Evolutionary conservation across 1,284 basidiomycete genomes (phyloP).

Genomic region (Cystobasidiaceae sp.): DNA sequence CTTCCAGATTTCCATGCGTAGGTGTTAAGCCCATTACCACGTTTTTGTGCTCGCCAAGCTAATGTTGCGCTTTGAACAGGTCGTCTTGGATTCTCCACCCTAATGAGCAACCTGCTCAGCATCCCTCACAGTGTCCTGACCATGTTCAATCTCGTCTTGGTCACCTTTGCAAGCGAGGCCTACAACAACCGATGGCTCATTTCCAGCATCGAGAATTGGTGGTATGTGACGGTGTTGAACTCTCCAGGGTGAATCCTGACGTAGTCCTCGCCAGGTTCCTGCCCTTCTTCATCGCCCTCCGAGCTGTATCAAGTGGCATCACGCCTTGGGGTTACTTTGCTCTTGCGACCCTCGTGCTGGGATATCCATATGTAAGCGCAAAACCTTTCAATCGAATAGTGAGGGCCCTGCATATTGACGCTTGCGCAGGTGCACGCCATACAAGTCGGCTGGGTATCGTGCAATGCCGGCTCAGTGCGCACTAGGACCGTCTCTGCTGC

Average conservation of each 20-base stretch:
- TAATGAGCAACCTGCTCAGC: slow-evolving; percentile 48
- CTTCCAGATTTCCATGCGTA: slow-evolving; percentile 17
- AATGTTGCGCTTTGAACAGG: background rate
- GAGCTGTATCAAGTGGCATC: slow-evolving; percentile 13
- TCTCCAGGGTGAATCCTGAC: too few species aligned
- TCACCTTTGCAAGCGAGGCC: slow-evolving; percentile 41
- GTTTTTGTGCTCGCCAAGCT: background rate
- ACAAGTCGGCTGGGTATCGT: slow-evolving; percentile 31
- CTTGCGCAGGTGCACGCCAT: too few species aligned
- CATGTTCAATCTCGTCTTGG: slow-evolving; percentile 43
- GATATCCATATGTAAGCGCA: too few species aligned
- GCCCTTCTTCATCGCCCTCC: slow-evolving; percentile 26
- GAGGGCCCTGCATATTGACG: too few species aligned
- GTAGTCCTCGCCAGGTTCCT: too few species aligned
- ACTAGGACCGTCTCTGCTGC: slow-evolving; percentile 36
- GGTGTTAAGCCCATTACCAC: background rate
- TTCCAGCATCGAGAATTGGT: slow-evolving; percentile 28
- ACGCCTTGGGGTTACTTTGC: slow-evolving; percentile 33
- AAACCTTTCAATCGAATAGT: too few species aligned
- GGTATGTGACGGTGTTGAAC: too few species aligned
- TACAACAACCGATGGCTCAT: slow-evolving; percentile 39
- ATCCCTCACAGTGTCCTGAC: slow-evolving; percentile 44
- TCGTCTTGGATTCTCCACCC: slow-evolving; percentile 44
- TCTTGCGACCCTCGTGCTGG: slow-evolving; percentile 16
- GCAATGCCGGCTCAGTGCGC: slow-evolving; percentile 33